A percentile compares a stretch with the other conserved stretches of the same genome.
Conservation (phyloP, 257 asterid genomes). For the Buddleja alternifolia region DNA sequence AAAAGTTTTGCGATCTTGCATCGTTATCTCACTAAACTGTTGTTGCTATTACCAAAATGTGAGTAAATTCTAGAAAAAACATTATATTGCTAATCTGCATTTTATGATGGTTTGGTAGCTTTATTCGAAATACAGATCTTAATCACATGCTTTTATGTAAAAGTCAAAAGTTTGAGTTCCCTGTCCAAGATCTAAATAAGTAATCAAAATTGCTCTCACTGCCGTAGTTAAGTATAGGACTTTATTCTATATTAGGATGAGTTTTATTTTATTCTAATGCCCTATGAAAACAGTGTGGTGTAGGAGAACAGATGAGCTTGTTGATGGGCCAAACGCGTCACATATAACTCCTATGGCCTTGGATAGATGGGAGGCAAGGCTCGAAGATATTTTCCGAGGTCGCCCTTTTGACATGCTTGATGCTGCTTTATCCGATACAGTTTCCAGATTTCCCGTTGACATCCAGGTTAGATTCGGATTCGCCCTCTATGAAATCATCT, state of each 20-base stretch:
- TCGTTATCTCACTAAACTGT: conserved; percentile 1
- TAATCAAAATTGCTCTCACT: too few species aligned
- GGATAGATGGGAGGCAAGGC: conserved; percentile 94
- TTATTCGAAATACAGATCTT: too few species aligned
- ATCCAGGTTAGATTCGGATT: conserved; percentile 65
- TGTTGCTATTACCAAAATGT: conserved; percentile 11
- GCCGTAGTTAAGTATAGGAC: neutral
- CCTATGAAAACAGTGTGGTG: conserved; percentile 77
- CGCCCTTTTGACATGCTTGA: conserved; percentile 98
- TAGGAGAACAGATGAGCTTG: conserved; percentile 97
- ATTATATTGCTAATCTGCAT: conserved; percentile 13
- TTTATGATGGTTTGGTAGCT: too few species aligned
- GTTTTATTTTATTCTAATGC: neutral
- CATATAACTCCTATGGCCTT: conserved; percentile 91
- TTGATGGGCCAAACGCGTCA: conserved; percentile 98
- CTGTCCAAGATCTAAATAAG: too few species aligned
- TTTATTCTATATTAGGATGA: neutral
- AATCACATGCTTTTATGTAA: too few species aligned
- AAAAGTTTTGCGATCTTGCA: neutral
- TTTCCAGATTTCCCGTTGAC: conserved; percentile 77
- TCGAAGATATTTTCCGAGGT: conserved; percentile 82
- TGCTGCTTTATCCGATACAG: conserved; percentile 93
- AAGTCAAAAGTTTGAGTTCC: too few species aligned
- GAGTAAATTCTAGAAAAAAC: neutral
- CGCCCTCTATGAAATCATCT: neutral